Percentiles rank a stretch among this genome's conserved stretches.
These are phyloP conservation scores for Colletotrichum sp. DNA, from an alignment of 2,329 filamentous ascomycete genomes.

Conservation along the genomic window DNA sequence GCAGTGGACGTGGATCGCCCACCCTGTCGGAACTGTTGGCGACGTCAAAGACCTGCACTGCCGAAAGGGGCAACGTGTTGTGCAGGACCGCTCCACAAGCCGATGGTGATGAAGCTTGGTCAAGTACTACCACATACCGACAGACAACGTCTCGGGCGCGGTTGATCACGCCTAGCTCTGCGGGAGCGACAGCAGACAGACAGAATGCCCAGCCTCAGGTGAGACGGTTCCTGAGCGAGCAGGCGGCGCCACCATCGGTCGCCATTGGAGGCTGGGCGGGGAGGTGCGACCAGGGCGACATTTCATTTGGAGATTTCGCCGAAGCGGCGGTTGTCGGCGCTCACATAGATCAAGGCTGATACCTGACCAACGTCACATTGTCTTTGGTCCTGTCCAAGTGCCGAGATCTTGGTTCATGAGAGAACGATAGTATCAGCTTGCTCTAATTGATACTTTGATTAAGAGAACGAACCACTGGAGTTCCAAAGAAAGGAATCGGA, in stretches of 20 bases:
- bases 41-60: not conserved
- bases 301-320: not conserved
- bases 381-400: not conserved
- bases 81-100: not conserved
- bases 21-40: not conserved
- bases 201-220: not conserved
- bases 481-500: not conserved
- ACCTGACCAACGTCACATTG: not conserved
- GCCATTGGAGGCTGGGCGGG: not conserved
- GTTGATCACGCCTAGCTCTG: not conserved
- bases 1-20: not conserved
- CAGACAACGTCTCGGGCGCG: not conserved
- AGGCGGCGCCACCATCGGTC: not conserved
- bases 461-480: accelerated
- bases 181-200: not conserved
- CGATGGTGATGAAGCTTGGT: not conserved
- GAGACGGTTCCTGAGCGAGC: not conserved
- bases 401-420: not conserved
- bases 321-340: not conserved
- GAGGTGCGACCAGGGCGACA: not conserved
- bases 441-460: not conserved
- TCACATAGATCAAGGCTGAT: not conserved
- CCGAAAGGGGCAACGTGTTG: not conserved
- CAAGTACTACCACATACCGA: not conserved
- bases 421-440: not conserved